Evolutionary conservation across 257 asterid species (phyloP).

Genomic region (Lantana camara): DNA sequence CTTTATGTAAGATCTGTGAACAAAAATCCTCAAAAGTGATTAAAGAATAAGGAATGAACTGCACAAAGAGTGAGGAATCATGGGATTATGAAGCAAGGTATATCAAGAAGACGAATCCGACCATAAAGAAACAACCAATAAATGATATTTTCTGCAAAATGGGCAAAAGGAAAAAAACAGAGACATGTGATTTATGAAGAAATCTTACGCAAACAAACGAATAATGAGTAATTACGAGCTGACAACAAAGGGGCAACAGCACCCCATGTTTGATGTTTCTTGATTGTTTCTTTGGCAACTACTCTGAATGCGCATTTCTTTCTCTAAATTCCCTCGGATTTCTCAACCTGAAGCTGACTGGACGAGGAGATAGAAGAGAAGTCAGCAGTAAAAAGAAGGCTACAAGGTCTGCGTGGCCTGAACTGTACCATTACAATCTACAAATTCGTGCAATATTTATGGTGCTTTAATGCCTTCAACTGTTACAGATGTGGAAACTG

Average conservation of each 20-base stretch:
- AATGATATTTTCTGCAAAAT: slow-evolving; percentile 10
- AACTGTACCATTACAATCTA: too few relatives aligned
- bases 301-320: too few relatives aligned
- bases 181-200: slow-evolving; percentile 6
- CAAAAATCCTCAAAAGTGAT: too few relatives aligned
- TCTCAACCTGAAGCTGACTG: too few relatives aligned
- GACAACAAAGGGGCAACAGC: slow-evolving; percentile 25
- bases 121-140: slow-evolving; percentile 4
- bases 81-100: slow-evolving; percentile 29
- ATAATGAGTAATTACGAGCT: slow-evolving; percentile 10
- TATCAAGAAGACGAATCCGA: slow-evolving; percentile 6
- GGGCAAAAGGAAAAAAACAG: not conserved
- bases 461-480: too few relatives aligned
- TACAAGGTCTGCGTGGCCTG: too few relatives aligned
- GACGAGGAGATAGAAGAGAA: too few relatives aligned
- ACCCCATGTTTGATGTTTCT: not conserved
- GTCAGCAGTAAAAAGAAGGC: too few relatives aligned
- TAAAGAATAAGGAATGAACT: not conserved
- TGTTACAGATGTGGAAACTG: too few relatives aligned
- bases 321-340: too few relatives aligned
- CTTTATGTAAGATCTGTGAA: too few relatives aligned
- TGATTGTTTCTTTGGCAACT: not conserved
- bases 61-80: slow-evolving; percentile 26
- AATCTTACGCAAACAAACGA: not conserved
- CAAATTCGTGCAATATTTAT: too few relatives aligned